Base-by-base conservation (phyloP, 208 protist species). In the Porcisia deanei region DNA sequence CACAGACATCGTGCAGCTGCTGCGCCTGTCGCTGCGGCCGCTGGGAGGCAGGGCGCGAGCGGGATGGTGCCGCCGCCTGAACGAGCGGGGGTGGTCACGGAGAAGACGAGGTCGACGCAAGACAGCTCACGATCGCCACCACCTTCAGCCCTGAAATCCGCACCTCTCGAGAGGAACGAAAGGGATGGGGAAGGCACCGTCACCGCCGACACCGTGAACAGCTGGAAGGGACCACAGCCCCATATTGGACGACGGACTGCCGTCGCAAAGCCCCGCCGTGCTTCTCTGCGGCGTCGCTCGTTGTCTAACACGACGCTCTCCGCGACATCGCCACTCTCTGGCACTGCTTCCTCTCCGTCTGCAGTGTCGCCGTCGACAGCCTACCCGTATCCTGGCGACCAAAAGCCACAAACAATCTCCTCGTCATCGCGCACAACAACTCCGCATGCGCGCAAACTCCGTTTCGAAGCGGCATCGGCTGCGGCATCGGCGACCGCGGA, bases 361-460 rank as follows among this genome's bases (percentile, higher is more conserved):
- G 67, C 30, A 43, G 67, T 61, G 67, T 25, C 45, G 14, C 47
- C 67, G 37, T n/a, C 53, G 67, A 10, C 49, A 54, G 5, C 18
- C 14, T 20, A 54, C 8, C 10, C 41, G 10, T 34, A 10, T 22
- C 16, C 39, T 43, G 20, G 18, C 4, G 39, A 66, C 37, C 20
- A 22, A 14, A 18, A 45, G 60, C 60, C 60, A 20, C 34, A 65
- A 34, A 47, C 37, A 45, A 16, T 43, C 8, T 14, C 39, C 8
- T 64, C 59, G 34, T 64, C 59, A 43, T 18, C 64, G 7, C 14
- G 12, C 45, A 41, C 43, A 49, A 22, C 45, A n/a, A 55, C 53
- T 12, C 25, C 65, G 63, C 77, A 68, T 45, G 57, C n/a, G 14
- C 77, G 77, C 30, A 73, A 61, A 41, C 77, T 77, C 0, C 63